phyloP scores from a whole-genome alignment of 139 green algal genomes.

The Asterochloris sp. region DNA sequence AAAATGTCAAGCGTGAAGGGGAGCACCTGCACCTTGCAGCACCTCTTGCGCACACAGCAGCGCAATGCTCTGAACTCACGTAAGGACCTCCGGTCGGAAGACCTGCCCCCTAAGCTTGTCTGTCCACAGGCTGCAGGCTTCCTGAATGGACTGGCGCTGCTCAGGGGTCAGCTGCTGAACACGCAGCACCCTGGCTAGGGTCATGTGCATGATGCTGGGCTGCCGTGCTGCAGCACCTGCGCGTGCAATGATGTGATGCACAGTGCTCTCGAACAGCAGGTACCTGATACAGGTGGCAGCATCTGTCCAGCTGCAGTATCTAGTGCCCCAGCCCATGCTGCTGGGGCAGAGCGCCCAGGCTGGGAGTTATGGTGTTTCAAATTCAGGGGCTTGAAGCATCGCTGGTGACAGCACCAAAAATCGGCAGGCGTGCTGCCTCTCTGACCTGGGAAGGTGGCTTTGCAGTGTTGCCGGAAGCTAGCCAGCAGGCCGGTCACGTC shows the following conservation, averaged over 20 bases:
- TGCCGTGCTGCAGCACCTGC: conserved; percentile 22
- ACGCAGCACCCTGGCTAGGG: conserved; percentile 30
- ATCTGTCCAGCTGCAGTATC: neutral
- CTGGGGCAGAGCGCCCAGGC: neutral
- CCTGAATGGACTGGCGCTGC: conserved; percentile 21
- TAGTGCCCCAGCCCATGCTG: neutral
- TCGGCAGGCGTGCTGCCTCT: neutral
- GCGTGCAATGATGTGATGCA: neutral
- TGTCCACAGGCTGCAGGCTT: conserved; percentile 4
- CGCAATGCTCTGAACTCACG: neutral
- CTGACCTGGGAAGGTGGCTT: conserved; percentile 30
- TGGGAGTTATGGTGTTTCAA: no score
- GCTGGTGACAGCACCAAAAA: neutral
- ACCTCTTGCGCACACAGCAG: neutral
- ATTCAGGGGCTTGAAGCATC: neutral
- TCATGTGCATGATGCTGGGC: conserved; percentile 48
- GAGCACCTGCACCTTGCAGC: neutral
- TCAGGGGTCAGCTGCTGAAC: conserved; percentile 23
- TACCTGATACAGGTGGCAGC: neutral
- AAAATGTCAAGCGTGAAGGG: neutral
- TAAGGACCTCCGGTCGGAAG: neutral
- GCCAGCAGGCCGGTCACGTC: conserved; percentile 29
- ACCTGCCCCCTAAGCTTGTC: neutral
- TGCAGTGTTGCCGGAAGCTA: conserved; percentile 26
- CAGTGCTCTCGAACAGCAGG: neutral